Conservation (phyloP, 345 rosid genomes). For the Diplotaxis tenuifolia region DNA sequence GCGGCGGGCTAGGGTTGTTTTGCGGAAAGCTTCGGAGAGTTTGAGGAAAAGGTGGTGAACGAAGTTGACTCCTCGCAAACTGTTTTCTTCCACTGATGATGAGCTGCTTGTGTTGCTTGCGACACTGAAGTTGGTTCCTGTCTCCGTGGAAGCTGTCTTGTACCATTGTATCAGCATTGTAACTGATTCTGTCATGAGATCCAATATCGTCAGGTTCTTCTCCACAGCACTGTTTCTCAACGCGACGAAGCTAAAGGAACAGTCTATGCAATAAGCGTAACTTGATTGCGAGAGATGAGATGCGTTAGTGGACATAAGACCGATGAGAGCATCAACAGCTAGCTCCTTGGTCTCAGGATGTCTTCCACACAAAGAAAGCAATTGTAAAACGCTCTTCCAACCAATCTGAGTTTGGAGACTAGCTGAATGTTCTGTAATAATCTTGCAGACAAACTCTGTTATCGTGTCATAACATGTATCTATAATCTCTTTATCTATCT, state of each 20-base stretch:
- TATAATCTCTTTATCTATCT: constrained; percentile 78
- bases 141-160: constrained; percentile 43
- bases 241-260: constrained; percentile 76
- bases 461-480: constrained; percentile 64
- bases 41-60: constrained; percentile 56
- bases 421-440: constrained; percentile 55
- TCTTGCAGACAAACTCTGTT: constrained; percentile 56
- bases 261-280: constrained; percentile 70
- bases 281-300: constrained; percentile 48
- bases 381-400: constrained; percentile 77
- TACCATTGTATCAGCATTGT: constrained; percentile 57
- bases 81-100: constrained; percentile 53
- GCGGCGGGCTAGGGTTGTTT: constrained; percentile 71
- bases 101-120: constrained; percentile 55
- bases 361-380: constrained; percentile 67
- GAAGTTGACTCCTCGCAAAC: constrained; percentile 39
- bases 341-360: constrained; percentile 69
- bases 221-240: constrained; percentile 61
- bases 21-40: constrained; percentile 75
- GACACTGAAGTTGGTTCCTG: constrained; percentile 39
- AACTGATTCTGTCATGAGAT: constrained; percentile 68
- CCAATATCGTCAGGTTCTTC: constrained; percentile 66
- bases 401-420: constrained; percentile 69
- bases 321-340: constrained; percentile 67
- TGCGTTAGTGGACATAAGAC: constrained; percentile 51